Conservation (phyloP, 257 asterid genomes). For the Penstemon newberryi region DNA sequence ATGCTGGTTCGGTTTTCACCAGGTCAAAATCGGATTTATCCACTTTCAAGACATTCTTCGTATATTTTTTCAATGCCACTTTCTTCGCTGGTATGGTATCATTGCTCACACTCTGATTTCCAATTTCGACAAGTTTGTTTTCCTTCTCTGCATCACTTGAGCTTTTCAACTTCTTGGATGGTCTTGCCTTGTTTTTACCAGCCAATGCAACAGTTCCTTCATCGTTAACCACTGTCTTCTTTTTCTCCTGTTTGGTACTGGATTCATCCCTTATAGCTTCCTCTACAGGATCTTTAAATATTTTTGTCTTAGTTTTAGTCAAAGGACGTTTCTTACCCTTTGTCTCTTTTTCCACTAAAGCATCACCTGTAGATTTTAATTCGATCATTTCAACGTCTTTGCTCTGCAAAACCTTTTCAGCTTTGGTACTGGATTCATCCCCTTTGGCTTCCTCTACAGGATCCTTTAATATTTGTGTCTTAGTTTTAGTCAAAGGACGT, state of each 20-base stretch:
- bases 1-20: constrained; percentile 45
- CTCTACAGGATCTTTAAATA: constrained; percentile 28
- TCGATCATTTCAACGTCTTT: constrained; percentile 30
- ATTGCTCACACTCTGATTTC: constrained; percentile 30
- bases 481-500: constrained; percentile 38
- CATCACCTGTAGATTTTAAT: constrained; percentile 30
- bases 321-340: constrained; percentile 48
- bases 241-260: constrained; percentile 29
- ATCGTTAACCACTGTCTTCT: constrained; percentile 28
- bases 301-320: constrained; percentile 37
- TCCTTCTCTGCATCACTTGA: constrained; percentile 52
- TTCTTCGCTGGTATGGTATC: constrained; percentile 27
- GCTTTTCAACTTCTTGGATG: constrained; percentile 44
- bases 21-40: constrained; percentile 16
- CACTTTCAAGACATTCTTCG: constrained; percentile 23
- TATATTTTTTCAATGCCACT: constrained; percentile 31
- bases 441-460: constrained; percentile 24
- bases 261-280: constrained; percentile 18
- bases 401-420: constrained; percentile 26
- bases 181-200: constrained; percentile 31
- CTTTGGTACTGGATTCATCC: constrained; percentile 23
- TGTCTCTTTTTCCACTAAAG: constrained; percentile 29
- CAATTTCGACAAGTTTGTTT: constrained; percentile 33
- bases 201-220: constrained; percentile 29
- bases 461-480: constrained; percentile 29